Evolutionary conservation across 768 basidiomycete species (phyloP).

Genomic region (Solioccasus polychromus): DNA sequence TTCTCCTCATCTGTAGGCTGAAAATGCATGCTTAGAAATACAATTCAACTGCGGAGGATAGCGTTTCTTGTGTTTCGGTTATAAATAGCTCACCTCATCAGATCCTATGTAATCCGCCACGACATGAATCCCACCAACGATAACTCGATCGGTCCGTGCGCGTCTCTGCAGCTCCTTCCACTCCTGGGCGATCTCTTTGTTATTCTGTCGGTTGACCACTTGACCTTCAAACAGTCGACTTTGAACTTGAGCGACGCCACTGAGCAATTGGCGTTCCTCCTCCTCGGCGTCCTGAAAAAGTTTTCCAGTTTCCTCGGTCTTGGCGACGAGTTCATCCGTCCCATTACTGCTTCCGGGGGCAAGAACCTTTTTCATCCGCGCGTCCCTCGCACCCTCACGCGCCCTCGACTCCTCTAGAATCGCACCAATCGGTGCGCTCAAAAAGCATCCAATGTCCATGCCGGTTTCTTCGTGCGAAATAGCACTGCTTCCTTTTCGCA

Average conservation of each 20-base stretch:
- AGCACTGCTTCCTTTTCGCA: conserved; percentile 57
- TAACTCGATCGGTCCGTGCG: conserved; percentile 37
- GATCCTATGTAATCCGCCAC: conserved; percentile 28
- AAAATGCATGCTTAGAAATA: conserved; percentile 10
- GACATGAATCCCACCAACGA: conserved; percentile 37
- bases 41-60: background rate
- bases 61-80: conserved; percentile 11
- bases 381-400: conserved; percentile 42
- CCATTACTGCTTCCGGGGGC: conserved; percentile 7
- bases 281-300: conserved; percentile 46
- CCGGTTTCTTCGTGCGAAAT: conserved; percentile 39
- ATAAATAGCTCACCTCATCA: conserved; percentile 28
- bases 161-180: conserved; percentile 49
- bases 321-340: conserved; percentile 4
- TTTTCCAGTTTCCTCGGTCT: conserved; percentile 23
- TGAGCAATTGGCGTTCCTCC: conserved; percentile 49
- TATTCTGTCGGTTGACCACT: conserved; percentile 35
- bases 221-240: conserved; percentile 58
- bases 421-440: conserved; percentile 40
- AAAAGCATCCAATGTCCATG: conserved; percentile 42
- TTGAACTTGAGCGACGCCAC: conserved; percentile 57
- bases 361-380: conserved; percentile 43
- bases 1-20: conserved; percentile 13
- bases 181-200: conserved; percentile 42
- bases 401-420: conserved; percentile 46